These are phyloP conservation scores for Trypanosoma conorhini DNA, from an alignment of 208 protist species.

Conservation along the genomic window DNA sequence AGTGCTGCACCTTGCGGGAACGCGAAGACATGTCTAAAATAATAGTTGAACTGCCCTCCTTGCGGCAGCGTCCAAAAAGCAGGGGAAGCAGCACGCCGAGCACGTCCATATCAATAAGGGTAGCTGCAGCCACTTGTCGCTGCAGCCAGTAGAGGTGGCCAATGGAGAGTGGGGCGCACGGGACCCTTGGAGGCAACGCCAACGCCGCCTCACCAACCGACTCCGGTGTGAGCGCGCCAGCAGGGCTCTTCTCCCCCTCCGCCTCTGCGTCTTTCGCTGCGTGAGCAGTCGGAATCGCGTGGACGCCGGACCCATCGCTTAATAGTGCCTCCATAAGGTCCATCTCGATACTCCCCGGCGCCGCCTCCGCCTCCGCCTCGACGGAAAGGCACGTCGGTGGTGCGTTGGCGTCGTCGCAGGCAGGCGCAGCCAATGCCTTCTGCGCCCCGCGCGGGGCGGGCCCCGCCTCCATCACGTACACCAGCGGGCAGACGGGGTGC, in stretches of 20 bases:
- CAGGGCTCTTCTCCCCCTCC: not conserved
- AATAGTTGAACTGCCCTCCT: constrained; percentile 4
- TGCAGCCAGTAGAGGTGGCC: constrained; percentile 81
- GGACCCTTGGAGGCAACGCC: not conserved
- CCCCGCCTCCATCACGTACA: constrained; percentile 38
- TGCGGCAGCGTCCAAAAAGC: not conserved
- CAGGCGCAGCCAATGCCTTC: not conserved
- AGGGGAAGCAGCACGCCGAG: constrained; percentile 40
- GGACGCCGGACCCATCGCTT: not conserved
- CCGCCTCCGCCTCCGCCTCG: not conserved
- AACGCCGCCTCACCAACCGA: not conserved
- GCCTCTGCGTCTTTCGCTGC: not conserved
- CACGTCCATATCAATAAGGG: constrained; percentile 53
- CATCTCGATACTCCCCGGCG: not conserved
- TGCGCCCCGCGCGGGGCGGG: constrained; percentile 39
- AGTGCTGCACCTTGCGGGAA: constrained; percentile 3
- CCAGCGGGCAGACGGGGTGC: constrained; percentile 34
- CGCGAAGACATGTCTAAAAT: constrained; percentile 33
- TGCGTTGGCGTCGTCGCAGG: not conserved
- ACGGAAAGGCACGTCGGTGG: not conserved
- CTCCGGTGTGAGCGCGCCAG: not conserved
- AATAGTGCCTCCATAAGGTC: constrained; percentile 16
- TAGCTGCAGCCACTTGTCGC: constrained; percentile 62
- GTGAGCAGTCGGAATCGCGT: not conserved
- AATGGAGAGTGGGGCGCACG: constrained; percentile 40